Conservation (phyloP, 306 rosid genomes). For the Carpinus viminea region DNA sequence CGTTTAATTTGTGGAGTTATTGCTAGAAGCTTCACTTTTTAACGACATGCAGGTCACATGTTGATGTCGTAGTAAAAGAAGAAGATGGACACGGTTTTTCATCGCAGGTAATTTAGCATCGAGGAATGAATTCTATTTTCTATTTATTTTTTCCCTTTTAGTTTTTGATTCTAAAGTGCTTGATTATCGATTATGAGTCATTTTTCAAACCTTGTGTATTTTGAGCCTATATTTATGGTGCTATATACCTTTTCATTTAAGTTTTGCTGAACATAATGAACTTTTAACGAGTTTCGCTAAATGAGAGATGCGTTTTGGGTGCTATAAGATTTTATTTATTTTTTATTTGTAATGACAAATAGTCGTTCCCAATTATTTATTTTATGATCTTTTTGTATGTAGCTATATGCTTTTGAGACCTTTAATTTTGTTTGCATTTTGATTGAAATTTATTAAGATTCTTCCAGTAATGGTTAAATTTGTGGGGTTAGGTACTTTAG, state of each 20-base stretch:
- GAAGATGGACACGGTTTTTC: slow-evolving; percentile 27
- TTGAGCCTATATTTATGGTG: background rate
- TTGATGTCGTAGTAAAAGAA: slow-evolving; percentile 25
- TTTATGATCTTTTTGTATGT: background rate
- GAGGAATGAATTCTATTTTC: background rate
- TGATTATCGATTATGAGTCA: background rate
- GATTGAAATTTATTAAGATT: background rate
- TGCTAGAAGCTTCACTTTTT: slow-evolving; percentile 5
- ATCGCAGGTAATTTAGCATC: slow-evolving; percentile 35
- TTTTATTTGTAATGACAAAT: background rate
- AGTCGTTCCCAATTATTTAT: background rate
- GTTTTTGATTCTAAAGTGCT: background rate
- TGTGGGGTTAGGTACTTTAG: background rate
- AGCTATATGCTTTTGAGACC: background rate
- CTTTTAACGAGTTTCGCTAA: background rate
- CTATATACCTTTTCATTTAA: background rate
- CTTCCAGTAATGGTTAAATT: too few species aligned
- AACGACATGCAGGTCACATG: slow-evolving; percentile 15
- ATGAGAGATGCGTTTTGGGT: too few species aligned
- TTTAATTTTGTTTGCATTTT: background rate
- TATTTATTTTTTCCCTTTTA: background rate
- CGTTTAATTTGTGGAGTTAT: background rate
- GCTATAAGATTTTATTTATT: background rate
- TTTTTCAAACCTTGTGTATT: background rate
- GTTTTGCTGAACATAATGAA: background rate